These are phyloP conservation scores for Ceratocystis lukuohia DNA, from an alignment of 2,329 filamentous ascomycete genomes.

Conservation along the genomic window DNA sequence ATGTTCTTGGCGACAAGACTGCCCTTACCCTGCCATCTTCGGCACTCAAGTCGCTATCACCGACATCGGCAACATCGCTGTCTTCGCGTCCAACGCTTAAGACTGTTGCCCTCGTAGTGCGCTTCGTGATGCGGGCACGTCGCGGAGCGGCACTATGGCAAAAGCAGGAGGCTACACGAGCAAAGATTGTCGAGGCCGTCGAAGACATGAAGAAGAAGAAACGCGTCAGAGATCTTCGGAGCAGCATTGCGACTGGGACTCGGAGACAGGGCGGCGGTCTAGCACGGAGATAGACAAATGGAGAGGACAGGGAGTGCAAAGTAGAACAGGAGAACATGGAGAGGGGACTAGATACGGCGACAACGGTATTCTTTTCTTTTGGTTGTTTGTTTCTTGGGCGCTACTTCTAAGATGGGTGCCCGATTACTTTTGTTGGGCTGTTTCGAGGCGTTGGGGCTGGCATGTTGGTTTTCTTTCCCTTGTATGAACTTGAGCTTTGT, in stretches of 20 bases:
- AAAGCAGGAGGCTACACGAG: constrained; percentile 38
- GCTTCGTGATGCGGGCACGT: constrained; percentile 41
- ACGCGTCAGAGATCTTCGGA: constrained; percentile 26
- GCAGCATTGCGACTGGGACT: constrained; percentile 18
- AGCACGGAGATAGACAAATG: neutral
- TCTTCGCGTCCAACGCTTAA: constrained; percentile 28
- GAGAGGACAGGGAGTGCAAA: neutral
- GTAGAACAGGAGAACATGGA: neutral
- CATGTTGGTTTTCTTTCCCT: too few relatives aligned
- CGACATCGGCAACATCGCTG: neutral
- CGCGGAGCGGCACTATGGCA: constrained; percentile 35
- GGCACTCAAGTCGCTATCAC: constrained; percentile 16
- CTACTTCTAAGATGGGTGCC: too few relatives aligned
- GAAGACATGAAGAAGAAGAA: constrained; percentile 35
- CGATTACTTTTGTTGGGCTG: too few relatives aligned
- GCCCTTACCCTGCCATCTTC: constrained; percentile 20
- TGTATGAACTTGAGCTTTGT: too few relatives aligned
- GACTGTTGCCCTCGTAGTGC: constrained; percentile 35
- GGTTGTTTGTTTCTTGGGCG: too few relatives aligned
- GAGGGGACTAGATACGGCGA: neutral
- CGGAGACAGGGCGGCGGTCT: constrained; percentile 25
- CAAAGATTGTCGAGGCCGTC: constrained; percentile 35
- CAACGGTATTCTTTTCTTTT: too few relatives aligned
- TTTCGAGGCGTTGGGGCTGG: too few relatives aligned
- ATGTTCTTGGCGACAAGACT: constrained; percentile 29